Conservation (phyloP, 2,329 filamentous ascomycete species). For the Fusarium sp. region DNA sequence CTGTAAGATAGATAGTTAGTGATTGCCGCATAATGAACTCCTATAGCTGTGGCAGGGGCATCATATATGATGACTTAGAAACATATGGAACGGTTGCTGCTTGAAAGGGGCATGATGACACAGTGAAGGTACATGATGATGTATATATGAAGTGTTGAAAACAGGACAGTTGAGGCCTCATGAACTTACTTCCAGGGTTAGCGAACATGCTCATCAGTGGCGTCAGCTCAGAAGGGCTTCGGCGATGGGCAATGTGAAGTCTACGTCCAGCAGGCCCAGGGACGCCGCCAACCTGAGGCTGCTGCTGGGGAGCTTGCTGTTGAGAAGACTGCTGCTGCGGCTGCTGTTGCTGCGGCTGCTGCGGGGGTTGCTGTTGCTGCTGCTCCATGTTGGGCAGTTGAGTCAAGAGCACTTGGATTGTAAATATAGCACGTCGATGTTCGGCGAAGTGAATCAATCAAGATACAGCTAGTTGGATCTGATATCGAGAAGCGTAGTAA, state of each 20-base stretch:
- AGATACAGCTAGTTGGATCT: conserved; percentile 35
- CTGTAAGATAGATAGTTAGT: conserved; percentile 56
- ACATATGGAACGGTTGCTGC: neutral
- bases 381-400: conserved; percentile 67
- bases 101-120: neutral
- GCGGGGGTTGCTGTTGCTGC: conserved; percentile 63
- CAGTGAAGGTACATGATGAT: conserved; percentile 2
- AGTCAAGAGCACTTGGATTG: conserved; percentile 50
- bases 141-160: neutral
- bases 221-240: conserved; percentile 96
- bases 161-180: conserved; percentile 6
- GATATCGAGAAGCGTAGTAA: conserved; percentile 35
- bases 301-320: conserved; percentile 58
- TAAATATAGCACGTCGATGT: conserved; percentile 50
- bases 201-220: conserved; percentile 94
- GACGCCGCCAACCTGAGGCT: conserved; percentile 64
- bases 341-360: conserved; percentile 59
- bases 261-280: conserved; percentile 84
- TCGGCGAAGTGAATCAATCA: conserved; percentile 42
- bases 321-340: conserved; percentile 66
- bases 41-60: neutral
- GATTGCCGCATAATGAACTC: neutral
- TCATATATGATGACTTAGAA: neutral
- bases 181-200: conserved; percentile 69
- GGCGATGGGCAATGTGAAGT: conserved; percentile 95